Evolutionary conservation across 1,284 basidiomycete species (phyloP).

Genomic region (Puccinia brachypodii): DNA sequence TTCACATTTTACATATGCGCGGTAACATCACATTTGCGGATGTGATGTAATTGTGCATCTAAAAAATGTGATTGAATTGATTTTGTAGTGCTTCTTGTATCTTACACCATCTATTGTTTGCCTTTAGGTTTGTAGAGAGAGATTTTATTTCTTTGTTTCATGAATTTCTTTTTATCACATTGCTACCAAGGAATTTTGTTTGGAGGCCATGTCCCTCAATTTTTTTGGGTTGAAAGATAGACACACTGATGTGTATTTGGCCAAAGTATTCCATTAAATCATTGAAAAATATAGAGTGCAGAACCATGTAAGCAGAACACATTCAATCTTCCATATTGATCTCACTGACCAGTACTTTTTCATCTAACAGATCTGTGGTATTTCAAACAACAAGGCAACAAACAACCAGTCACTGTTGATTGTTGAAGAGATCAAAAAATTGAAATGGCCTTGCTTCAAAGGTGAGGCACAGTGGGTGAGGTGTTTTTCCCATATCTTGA

Average conservation of each 20-base stretch:
- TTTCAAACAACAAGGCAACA: not conserved
- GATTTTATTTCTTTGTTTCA: too few relatives aligned
- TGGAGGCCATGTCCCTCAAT: constrained; percentile 1
- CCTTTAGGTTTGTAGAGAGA: too few relatives aligned
- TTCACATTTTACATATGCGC: too few relatives aligned
- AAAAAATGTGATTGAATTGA: too few relatives aligned
- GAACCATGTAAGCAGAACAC: not conserved
- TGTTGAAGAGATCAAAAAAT: not conserved
- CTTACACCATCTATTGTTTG: too few relatives aligned
- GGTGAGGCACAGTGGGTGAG: not conserved
- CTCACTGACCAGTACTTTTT: not conserved
- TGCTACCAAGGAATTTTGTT: not conserved
- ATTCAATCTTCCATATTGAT: not conserved
- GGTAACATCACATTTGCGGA: too few relatives aligned
- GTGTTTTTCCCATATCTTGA: not conserved
- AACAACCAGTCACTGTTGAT: constrained; percentile 21
- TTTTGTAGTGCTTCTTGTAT: too few relatives aligned
- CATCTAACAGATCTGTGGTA: not conserved
- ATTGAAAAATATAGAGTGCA: constrained; percentile 1
- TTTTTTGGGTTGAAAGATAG: not conserved
- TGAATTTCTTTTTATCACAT: too few relatives aligned
- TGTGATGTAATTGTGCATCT: too few relatives aligned
- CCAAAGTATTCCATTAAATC: not conserved
- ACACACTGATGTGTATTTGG: not conserved
- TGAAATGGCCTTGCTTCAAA: constrained; percentile 3